Evolutionary conservation across 768 basidiomycete genomes (phyloP).

Genomic region (Naganishia vishniacii): DNA sequence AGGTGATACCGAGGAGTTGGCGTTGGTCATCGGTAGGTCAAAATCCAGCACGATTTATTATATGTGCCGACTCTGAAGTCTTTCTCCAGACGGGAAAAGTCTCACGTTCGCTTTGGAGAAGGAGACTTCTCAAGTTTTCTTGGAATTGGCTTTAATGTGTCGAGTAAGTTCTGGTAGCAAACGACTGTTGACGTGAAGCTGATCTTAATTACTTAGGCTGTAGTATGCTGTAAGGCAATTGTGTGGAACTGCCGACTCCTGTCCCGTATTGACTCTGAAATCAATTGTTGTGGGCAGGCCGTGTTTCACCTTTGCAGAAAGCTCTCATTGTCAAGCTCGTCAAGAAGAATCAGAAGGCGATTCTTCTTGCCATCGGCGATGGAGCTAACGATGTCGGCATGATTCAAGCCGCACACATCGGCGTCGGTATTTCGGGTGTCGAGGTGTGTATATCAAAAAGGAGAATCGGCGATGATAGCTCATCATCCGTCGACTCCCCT

Average conservation of each 20-base stretch:
- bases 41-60: not conserved
- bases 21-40: conserved; percentile 77
- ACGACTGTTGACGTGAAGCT: not conserved
- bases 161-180: conserved; percentile 51
- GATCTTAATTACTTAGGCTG: conserved; percentile 54
- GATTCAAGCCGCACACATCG: conserved; percentile 98
- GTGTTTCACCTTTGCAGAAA: conserved; percentile 95
- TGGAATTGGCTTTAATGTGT: conserved; percentile 95
- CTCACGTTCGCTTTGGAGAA: conserved; percentile 88
- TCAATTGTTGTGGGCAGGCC: conserved; percentile 55
- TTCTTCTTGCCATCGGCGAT: conserved; percentile 93
- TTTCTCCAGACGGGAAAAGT: conserved; percentile 78
- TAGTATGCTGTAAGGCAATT: conserved; percentile 75
- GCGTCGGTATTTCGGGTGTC: conserved; percentile 94
- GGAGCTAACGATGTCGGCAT: conserved; percentile 98
- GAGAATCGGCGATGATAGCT: not conserved
- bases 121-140: conserved; percentile 76
- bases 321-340: conserved; percentile 98
- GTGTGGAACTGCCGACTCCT: conserved; percentile 16
- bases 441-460: conserved; percentile 57
- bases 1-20: conserved; percentile 91
- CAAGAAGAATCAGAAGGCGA: conserved; percentile 88
- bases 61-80: not conserved
- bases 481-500: conserved; percentile 20
- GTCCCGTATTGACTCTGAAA: conserved; percentile 24